These are phyloP conservation scores for Yamadazyma dendronema DNA, from an alignment of 1,139 yeast species.

Conservation along the genomic window DNA sequence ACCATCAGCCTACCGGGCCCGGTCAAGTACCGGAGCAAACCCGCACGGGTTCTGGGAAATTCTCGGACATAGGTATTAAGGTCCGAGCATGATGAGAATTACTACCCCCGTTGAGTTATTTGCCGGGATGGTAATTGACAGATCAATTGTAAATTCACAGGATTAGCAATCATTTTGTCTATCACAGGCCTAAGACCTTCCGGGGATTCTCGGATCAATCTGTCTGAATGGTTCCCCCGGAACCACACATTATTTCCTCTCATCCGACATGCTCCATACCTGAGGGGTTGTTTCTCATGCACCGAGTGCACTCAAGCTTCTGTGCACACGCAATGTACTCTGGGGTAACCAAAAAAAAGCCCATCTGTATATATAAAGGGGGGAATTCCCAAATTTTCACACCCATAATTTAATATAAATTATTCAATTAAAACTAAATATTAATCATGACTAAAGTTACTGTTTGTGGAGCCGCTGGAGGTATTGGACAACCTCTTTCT, in stretches of 20 bases:
- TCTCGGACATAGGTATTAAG: too few species aligned
- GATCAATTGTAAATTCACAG: too few species aligned
- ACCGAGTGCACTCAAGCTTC: too few species aligned
- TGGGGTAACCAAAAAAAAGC: conserved; percentile 7
- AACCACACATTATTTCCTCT: neutral
- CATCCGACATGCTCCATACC: neutral
- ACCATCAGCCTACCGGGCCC: too few species aligned
- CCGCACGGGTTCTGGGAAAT: too few species aligned
- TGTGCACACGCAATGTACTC: conserved; percentile 4
- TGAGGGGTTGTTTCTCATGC: conserved; percentile 1
- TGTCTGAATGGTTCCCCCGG: neutral
- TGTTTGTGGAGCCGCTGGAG: conserved; percentile 96
- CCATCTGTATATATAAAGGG: conserved; percentile 8
- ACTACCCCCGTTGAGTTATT: too few species aligned
- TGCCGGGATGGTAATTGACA: too few species aligned
- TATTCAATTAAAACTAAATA: neutral
- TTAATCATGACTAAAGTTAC: conserved; percentile 62
- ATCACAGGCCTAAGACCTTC: too few species aligned
- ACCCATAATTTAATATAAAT: neutral
- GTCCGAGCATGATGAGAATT: too few species aligned
- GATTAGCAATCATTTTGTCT: too few species aligned
- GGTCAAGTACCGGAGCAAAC: too few species aligned
- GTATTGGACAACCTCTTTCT: conserved; percentile 98
- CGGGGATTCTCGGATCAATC: too few species aligned
- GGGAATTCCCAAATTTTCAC: conserved; percentile 4